Evolutionary conservation across 2,329 filamentous ascomycete genomes (phyloP).

Genomic region (Fusarium sp.): DNA sequence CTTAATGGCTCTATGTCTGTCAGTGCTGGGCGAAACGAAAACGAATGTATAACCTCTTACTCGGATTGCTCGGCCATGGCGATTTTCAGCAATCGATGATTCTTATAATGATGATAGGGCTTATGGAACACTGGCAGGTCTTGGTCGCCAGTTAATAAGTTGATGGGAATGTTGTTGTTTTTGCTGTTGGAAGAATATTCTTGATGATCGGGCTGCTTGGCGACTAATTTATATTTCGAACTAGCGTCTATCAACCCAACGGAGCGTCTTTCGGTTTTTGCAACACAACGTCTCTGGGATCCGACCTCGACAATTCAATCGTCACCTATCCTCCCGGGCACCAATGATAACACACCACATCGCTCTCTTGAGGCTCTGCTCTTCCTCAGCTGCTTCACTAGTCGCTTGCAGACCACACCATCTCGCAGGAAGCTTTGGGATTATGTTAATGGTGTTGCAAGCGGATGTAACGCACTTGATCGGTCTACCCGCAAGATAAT

Average conservation of each 20-base stretch:
- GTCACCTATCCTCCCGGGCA: conserved; percentile 21
- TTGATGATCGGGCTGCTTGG: not conserved
- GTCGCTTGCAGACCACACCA: conserved; percentile 40
- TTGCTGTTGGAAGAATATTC: not conserved
- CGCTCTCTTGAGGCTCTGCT: conserved; percentile 44
- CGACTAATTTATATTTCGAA: conserved; percentile 36
- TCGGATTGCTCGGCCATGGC: conserved; percentile 25
- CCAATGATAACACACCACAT: conserved; percentile 52
- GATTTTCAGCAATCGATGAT: not conserved
- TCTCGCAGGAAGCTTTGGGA: conserved; percentile 21
- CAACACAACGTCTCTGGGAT: conserved; percentile 24
- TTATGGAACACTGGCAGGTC: not conserved
- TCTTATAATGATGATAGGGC: not conserved
- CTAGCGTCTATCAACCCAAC: conserved; percentile 3
- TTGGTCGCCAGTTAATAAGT: not conserved
- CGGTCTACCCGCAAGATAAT: conserved; percentile 21
- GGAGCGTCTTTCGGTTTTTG: conserved; percentile 17
- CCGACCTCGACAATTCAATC: conserved; percentile 33
- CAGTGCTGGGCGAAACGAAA: conserved; percentile 3
- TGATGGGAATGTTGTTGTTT: not conserved
- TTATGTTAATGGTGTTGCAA: conserved; percentile 23
- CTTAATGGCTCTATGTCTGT: conserved; percentile 19
- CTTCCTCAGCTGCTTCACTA: conserved; percentile 16
- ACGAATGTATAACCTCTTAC: not conserved
- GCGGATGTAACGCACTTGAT: conserved; percentile 20